These are phyloP conservation scores for Gomphus sp. DNA, from an alignment of 1,284 basidiomycete species.

Conservation along the genomic window DNA sequence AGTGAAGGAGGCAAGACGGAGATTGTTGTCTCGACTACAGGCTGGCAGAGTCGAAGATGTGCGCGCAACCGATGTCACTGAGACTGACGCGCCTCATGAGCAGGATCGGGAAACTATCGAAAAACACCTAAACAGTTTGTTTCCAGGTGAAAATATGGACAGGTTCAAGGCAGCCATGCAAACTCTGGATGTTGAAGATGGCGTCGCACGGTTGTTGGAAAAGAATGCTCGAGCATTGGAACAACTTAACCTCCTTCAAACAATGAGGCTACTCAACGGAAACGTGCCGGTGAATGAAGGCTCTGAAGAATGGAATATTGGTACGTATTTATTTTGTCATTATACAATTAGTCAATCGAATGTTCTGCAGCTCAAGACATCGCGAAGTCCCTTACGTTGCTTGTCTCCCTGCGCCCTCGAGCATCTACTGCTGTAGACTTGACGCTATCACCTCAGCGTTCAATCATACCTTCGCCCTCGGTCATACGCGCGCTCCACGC, in stretches of 20 bases:
- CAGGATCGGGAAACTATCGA: conserved; percentile 15
- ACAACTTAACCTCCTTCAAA: conserved; percentile 56
- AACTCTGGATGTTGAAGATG: conserved; percentile 52
- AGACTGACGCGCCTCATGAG: conserved; percentile 6
- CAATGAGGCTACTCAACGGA: conserved; percentile 40
- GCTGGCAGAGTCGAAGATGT: conserved; percentile 9
- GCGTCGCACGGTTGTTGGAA: conserved; percentile 56
- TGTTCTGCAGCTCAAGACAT: conserved; percentile 54
- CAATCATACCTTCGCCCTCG: conserved; percentile 50
- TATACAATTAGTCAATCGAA: conserved; percentile 13
- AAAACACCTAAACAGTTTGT: conserved; percentile 37
- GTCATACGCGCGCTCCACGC: conserved; percentile 58
- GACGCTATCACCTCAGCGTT: conserved; percentile 21
- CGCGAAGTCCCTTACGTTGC: conserved; percentile 53
- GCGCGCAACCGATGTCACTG: conserved; percentile 10
- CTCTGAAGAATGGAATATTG: conserved; percentile 72
- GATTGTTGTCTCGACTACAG: conserved; percentile 1
- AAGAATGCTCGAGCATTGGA: conserved; percentile 52
- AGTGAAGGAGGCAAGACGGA: conserved; percentile 6
- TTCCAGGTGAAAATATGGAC: conserved; percentile 44
- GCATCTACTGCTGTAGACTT: conserved; percentile 23
- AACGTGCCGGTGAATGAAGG: conserved; percentile 42
- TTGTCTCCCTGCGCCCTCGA: conserved; percentile 63
- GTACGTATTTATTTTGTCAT: conserved; percentile 29
- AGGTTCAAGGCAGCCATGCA: conserved; percentile 48